These are phyloP conservation scores for Neonectria sp. DNA, from an alignment of 2,329 filamentous ascomycete species.

Conservation along the genomic window DNA sequence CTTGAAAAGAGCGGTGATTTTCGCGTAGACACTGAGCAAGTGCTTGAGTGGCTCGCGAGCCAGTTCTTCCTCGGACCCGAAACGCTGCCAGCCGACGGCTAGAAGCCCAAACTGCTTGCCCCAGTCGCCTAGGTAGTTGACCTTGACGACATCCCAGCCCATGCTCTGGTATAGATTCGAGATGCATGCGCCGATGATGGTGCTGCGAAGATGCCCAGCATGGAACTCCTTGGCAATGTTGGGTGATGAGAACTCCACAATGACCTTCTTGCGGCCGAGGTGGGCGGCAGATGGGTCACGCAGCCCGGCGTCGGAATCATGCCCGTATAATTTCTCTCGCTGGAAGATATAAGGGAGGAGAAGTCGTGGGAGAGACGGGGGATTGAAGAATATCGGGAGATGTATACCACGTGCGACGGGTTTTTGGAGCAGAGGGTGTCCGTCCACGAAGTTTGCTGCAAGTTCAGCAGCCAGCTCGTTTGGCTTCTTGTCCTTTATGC, in stretches of 20 bases:
- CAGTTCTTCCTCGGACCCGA: conserved; percentile 76
- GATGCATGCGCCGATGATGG: conserved; percentile 51
- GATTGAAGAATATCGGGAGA: conserved; percentile 12
- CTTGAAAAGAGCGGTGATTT: conserved; percentile 73
- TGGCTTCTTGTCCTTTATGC: conserved; percentile 2
- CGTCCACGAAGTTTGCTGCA: conserved; percentile 1
- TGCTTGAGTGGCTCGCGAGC: conserved; percentile 78
- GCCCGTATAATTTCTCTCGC: conserved; percentile 7
- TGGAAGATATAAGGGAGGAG: conserved; percentile 19
- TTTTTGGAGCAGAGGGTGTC: background rate
- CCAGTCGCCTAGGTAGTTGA: conserved; percentile 88
- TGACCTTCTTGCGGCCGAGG: conserved; percentile 13
- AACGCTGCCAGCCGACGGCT: conserved; percentile 77
- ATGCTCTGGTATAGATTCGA: conserved; percentile 77
- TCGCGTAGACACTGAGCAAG: conserved; percentile 80
- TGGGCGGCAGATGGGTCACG: conserved; percentile 2
- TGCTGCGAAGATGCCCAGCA: conserved; percentile 26
- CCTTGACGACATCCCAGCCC: conserved; percentile 78
- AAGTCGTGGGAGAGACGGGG: conserved; percentile 4
- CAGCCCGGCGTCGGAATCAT: conserved; percentile 1
- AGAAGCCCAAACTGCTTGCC: conserved; percentile 80
- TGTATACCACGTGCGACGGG: conserved; percentile 13
- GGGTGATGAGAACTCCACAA: conserved; percentile 26
- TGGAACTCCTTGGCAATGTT: conserved; percentile 32
- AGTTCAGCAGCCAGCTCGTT: conserved; percentile 13